These are phyloP conservation scores for Penicillium sp. DNA, from an alignment of 2,329 filamentous ascomycete genomes.

Conservation along the genomic window DNA sequence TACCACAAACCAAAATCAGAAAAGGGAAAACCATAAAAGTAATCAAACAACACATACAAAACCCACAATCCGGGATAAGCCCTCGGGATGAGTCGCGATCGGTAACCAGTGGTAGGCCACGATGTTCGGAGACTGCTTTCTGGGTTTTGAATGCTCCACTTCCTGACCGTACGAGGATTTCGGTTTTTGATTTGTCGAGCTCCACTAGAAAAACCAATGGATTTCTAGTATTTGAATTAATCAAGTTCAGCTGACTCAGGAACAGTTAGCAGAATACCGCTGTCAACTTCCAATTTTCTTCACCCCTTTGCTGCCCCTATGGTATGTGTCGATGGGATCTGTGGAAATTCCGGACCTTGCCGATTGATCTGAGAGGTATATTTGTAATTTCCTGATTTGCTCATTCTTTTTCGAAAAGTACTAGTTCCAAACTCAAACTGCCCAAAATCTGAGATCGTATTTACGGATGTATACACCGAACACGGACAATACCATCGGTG, in stretches of 20 bases:
- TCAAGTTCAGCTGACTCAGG: constrained; percentile 25
- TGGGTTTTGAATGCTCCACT: constrained; percentile 6
- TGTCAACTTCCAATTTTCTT: constrained; percentile 11
- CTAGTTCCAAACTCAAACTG: background rate
- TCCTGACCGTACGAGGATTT: constrained; percentile 2
- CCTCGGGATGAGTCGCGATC: constrained; percentile 17
- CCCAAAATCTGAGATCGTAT: constrained; percentile 9
- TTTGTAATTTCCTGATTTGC: background rate
- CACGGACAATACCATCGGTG: background rate
- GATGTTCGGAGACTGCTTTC: constrained; percentile 7
- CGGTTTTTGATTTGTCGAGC: background rate
- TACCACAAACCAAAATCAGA: background rate
- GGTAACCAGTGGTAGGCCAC: constrained; percentile 18
- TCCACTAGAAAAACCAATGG: constrained; percentile 12
- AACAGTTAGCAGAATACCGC: constrained; percentile 16
- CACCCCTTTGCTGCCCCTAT: background rate
- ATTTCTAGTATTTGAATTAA: constrained; percentile 18
- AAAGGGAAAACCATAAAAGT: background rate
- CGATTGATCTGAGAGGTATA: background rate
- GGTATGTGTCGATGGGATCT: constrained; percentile 5
- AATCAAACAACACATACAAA: background rate
- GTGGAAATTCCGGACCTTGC: background rate
- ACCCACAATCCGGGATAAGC: constrained; percentile 19
- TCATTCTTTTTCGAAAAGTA: background rate
- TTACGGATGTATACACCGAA: background rate